These are phyloP conservation scores for Salvia sclarea DNA, from an alignment of 305 asterid species.

Conservation along the genomic window DNA sequence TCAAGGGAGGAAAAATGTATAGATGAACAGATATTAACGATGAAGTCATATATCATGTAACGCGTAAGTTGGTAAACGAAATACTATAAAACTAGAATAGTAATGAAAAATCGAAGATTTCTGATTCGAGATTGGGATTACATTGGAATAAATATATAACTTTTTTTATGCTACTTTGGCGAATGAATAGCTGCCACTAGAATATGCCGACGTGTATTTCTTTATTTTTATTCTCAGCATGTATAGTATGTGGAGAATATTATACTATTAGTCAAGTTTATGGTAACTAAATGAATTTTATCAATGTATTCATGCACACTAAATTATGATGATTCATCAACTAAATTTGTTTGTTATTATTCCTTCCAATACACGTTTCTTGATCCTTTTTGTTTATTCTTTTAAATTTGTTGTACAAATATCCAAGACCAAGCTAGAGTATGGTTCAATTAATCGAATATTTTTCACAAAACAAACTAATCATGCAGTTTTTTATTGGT, in stretches of 20 bases:
- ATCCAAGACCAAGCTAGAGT: too few species aligned
- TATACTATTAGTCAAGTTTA: conserved; percentile 11
- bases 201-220: conserved; percentile 35
- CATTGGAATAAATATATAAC: conserved; percentile 7
- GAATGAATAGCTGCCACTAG: conserved; percentile 37
- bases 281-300: background rate
- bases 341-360: background rate
- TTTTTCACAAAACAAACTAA: too few species aligned
- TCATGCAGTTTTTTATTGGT: too few species aligned
- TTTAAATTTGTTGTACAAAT: background rate
- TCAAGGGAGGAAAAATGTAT: too few species aligned
- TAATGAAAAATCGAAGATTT: background rate
- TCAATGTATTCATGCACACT: conserved; percentile 23
- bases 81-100: background rate
- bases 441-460: too few species aligned
- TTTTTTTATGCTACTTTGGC: conserved; percentile 16
- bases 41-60: background rate
- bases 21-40: too few species aligned
- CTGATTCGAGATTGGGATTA: conserved; percentile 22
- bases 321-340: conserved; percentile 22
- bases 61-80: background rate
- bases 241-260: conserved; percentile 30
- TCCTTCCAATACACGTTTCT: conserved; percentile 29
- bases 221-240: conserved; percentile 24
- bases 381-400: background rate